Base-by-base conservation (phyloP, 1,139 yeast genomes). In the Debaryomyces subglobosus region DNA sequence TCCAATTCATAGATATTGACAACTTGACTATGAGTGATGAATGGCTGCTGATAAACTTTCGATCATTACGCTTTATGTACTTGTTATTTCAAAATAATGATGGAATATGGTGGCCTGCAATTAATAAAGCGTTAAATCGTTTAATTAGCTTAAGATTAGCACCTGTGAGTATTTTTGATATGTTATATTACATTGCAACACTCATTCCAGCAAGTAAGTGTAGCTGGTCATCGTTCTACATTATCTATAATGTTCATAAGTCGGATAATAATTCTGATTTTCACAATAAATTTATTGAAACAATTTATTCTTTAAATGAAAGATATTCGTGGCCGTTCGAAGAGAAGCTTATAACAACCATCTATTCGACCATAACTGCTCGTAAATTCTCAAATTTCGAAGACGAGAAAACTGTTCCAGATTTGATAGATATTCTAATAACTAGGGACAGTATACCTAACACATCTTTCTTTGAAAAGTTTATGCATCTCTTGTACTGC, bases 361-460 rank as follows among this genome's bases (percentile, higher is more conserved):
- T 75, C 3, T 74, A 73, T 50, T 48, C 64, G 1, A 58, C 65
- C 0, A 59, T 74, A 3, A 68, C 78, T 0, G 37, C 54, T 1
- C 53, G 75, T 38, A 71, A 64, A 48, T 77, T 76, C 56, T 63
- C 72, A 23, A 72, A 74, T 50, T 75, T 73, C 48, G 58, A 55
- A 1, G 76, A 72, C 48, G 81, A 76, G 53, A 50, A 56, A 18
- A 53, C 47, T 8, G 53, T 53, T 3, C 71, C 72, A 1, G 61
- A 59, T 6, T 43, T 69, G 2, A 44, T 75, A 12, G 65, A 66
- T 0, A 53, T 48, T 23, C 57, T 74, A 1, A 48, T 54, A 6
- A 61, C 72, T 0, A 53, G 72, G 41, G 60, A 63, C 42, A 77
- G 71, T 47, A 59, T 76, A 3, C 76, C 78, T 0, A 61, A 58